Evolutionary conservation across 2,329 filamentous ascomycete genomes (phyloP), one percentile per base, ranked within the genome.

Genomic region (Penicillium sp.): DNA sequence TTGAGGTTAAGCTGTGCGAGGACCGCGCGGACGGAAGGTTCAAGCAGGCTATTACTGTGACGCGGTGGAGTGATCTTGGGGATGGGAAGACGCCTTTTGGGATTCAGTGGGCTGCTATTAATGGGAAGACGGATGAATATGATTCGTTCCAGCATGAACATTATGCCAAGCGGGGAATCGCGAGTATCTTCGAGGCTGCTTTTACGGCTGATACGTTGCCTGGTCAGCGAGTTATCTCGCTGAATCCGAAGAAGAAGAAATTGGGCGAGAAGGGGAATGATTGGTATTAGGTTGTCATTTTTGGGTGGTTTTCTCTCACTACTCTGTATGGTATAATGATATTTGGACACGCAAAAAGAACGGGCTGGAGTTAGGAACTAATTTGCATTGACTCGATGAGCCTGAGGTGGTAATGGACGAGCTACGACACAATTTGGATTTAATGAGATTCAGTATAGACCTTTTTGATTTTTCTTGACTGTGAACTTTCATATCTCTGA

Each of bases 31-130:
- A 70, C 36, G 69, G 73, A 3, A 40, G 63, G 4, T 87, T 87
- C 69, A 84, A 81, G 60, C 83, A 86, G 53, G 79, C 81, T 1
- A 77, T 87, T 50, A 77, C 84, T 4, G 80, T 86, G 4, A 86
- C 83, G 7, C 71, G 84, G 16, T 87, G 84, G 84, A 81, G 78
- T 56, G 84, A 87, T 67, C 65, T 87, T 14, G 84, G 84, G 1
- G 76, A 84, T 66, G 82, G 82, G 1, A 76, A 69, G 2, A 75
- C 73, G 9, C 81, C 83, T 2, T 34, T 44, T 21, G 71, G 71
- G 10, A 76, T 71, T 4, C 81, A 84, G 56, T 86, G 84, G 79
- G 78, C 77, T 10, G 79, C 83, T n/a, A 74, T 80, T 34, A 82
- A 82, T 61, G 81, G 80, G 5, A 58, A 73, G 11, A 59, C 64